Base-by-base conservation (phyloP, 257 asterid species). In the Oldenlandia corymbosa region DNA sequence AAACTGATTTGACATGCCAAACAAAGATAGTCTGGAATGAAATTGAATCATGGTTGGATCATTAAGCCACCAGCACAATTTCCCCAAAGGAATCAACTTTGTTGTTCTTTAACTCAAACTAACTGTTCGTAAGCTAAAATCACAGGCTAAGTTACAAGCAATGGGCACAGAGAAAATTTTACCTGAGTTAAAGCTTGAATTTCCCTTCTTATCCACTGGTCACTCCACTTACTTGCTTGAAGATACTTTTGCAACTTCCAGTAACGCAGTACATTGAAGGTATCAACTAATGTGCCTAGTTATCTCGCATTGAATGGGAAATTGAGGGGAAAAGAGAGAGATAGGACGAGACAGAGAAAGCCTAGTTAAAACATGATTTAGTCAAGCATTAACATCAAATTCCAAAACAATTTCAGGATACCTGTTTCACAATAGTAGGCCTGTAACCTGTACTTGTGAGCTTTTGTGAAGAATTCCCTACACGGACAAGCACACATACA, bases 341-440 rank as follows among this genome's bases (percentile, higher is more conserved):
- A 12, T 20, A 50, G 58, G 28, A 2, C 7, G 5, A 14, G 23
- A 45, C 14, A 17, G 43, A 2, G 39, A 50, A 58, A 28, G 16
- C 41, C 59, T 24, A 39, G 14, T 24, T 48, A 43, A 12, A 10
- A 32, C 17, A 16, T 41, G 20, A 41, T 16, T 41, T 1, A 5
- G 18, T 28, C 12, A 60, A 6, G 3, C 3, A 28, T 24, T 23
- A 46, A 14, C 36, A 43, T 16, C 23, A 1, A 60, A 56, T 12
- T 39, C 39, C 5, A 46, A 75, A 56, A 30, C 10, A 57, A 46
- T 56, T 68, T 34, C 21, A 46, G 45, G 43, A 5, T 50, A 87
- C 97, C 97, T 74, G 90, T 75, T 62, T 83, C 76, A 27, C 79
- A 71, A 66, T 85, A 83, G 80, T 87, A 90, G 82, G 91, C 82